Evolutionary conservation across 345 rosid species (phyloP).

Genomic region (Syzygium oleosum): DNA sequence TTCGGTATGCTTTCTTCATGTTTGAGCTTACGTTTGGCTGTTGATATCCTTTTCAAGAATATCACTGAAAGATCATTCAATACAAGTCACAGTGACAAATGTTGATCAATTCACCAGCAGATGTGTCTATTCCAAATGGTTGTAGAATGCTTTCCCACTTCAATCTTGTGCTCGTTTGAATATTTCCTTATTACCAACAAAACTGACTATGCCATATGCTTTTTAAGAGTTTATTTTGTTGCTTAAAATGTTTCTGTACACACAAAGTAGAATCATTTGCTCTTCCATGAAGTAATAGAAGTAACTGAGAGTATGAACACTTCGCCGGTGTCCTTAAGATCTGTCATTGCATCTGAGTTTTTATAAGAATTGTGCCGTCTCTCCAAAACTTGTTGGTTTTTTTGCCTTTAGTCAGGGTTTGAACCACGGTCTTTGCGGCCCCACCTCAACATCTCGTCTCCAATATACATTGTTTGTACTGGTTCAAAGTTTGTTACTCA

Average conservation of each 20-base stretch:
- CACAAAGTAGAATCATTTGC: neutral
- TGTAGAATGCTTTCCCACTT: neutral
- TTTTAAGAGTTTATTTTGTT: neutral
- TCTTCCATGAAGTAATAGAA: neutral
- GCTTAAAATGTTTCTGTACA: neutral
- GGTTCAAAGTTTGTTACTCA: neutral
- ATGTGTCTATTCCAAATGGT: neutral
- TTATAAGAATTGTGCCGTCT: neutral
- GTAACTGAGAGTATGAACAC: neutral
- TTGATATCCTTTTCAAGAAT: neutral
- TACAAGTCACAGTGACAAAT: neutral
- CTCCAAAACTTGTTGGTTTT: neutral
- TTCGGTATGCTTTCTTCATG: neutral
- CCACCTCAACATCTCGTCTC: neutral
- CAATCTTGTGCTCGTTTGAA: neutral
- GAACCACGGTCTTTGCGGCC: neutral
- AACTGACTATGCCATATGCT: neutral
- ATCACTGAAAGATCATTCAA: neutral
- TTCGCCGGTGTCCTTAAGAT: neutral
- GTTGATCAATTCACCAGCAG: neutral
- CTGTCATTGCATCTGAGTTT: neutral
- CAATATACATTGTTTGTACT: neutral
- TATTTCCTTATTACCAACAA: neutral
- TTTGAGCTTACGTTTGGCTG: neutral
- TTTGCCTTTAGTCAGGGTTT: neutral